Evolutionary conservation across 805 yeast genomes (phyloP), one percentile per base, ranked within the genome.

Genomic region (Metschnikowia drakensbergensis): DNA sequence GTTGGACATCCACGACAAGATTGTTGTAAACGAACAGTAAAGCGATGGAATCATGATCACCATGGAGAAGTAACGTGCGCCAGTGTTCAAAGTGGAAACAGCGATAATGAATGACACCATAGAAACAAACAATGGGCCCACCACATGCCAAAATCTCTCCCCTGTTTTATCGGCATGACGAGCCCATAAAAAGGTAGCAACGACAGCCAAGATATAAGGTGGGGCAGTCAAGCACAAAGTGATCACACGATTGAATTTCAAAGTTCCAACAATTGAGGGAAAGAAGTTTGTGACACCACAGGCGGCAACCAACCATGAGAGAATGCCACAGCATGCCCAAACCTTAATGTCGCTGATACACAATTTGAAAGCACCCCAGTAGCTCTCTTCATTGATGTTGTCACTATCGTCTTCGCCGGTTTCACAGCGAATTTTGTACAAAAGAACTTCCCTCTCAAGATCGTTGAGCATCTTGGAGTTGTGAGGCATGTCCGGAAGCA

Each of bases 221-320:
- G 84, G 85, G 23, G 79, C 83, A 6, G 85, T 79, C 48, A 82
- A 67, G 53, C 79, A 76, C 42, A 80, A 69, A 3, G 85, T 79
- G 40, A 75, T 68, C 34, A 79, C 69, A 42, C 72, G 67, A 57
- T 64, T 61, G 54, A 78, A 82, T 38, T 79, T 74, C 52, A 82
- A 68, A 10, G 85, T 79, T 49, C 70, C 59, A 13, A 82, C 84
- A 27, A 82, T 80, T 0, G 84, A 72, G 27, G 86, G 86, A 69
- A 80, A 81, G 60, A 79, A 80, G 58, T 80, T 76, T 17, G 83
- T 77, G 41, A 80, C 82, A 60, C 84, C 83, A 54, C 81, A 76
- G 35, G 84, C 82, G 26, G 81, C 81, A 43, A 77, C 84, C 29
- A 75, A 63, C 62, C 71, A 73, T 2, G 78, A 64, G 26, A 74